Evolutionary conservation across 495 filamentous ascomycete genomes (phyloP).

Genomic region (Hypomontagnella monticulosa): DNA sequence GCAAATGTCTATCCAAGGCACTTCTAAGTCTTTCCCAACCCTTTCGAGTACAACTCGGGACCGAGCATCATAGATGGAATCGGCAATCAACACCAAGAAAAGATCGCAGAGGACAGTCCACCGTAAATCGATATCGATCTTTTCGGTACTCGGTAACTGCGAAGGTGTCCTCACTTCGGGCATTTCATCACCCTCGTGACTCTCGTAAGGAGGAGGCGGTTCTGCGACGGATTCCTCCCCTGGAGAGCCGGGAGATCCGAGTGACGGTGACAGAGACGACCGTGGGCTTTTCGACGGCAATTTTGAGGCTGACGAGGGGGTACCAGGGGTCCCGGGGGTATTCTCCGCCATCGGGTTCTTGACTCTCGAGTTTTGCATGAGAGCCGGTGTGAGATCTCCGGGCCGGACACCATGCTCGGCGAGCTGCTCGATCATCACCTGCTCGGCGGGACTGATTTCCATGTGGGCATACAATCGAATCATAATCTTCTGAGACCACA

Average conservation of each 20-base stretch:
- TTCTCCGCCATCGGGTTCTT: slow-evolving; percentile 83
- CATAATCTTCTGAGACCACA: slow-evolving; percentile 99
- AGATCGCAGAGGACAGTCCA: slow-evolving; percentile 98
- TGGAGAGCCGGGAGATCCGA: too few relatives aligned
- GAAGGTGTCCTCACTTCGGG: slow-evolving; percentile 81
- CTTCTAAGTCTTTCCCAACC: slow-evolving; percentile 78
- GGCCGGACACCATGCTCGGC: slow-evolving; percentile 90
- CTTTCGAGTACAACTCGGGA: slow-evolving; percentile 86
- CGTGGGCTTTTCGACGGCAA: slow-evolving; percentile 30
- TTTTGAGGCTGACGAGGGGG: slow-evolving; percentile 40
- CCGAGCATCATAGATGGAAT: slow-evolving; percentile 90
- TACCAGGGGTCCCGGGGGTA: neutral
- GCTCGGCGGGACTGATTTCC: slow-evolving; percentile 90
- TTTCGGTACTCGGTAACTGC: slow-evolving; percentile 79
- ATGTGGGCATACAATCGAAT: slow-evolving; percentile 91
- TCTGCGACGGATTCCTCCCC: slow-evolving; percentile 52
- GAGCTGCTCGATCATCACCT: slow-evolving; percentile 99
- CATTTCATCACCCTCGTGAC: slow-evolving; percentile 73
- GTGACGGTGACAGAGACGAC: slow-evolving; percentile 33
- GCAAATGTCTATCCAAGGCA: slow-evolving; percentile 93
- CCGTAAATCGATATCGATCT: slow-evolving; percentile 93
- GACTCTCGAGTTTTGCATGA: slow-evolving; percentile 94
- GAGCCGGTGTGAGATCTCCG: slow-evolving; percentile 78
- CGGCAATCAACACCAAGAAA: slow-evolving; percentile 93
- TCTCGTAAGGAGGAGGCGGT: slow-evolving; percentile 77